phyloP scores from a whole-genome alignment of 257 asterid species.

The Nicotiana paniculata region DNA sequence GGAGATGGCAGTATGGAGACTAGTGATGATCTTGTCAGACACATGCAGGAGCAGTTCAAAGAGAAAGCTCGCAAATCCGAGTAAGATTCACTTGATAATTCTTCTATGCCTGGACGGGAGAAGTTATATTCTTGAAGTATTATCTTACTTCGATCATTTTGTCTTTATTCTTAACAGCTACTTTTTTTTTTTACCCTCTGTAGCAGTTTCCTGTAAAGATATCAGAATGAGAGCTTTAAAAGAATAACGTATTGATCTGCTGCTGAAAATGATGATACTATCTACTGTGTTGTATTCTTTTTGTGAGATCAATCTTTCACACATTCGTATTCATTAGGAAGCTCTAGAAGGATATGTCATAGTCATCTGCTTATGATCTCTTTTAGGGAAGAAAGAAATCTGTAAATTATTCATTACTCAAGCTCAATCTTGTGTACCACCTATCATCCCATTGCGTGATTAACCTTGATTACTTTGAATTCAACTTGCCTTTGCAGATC shows the following conservation, averaged over 20 bases:
- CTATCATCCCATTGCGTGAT: neutral
- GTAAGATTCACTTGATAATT: slow-evolving; percentile 46
- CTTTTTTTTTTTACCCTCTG: neutral
- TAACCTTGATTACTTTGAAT: neutral
- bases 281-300: neutral
- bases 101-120: slow-evolving; percentile 5
- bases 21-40: slow-evolving; percentile 86
- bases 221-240: neutral
- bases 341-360: neutral
- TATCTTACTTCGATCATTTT: neutral
- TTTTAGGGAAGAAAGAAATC: neutral
- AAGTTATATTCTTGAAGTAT: neutral
- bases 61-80: slow-evolving; percentile 99
- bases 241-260: neutral
- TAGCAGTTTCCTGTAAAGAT: neutral
- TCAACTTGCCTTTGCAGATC: slow-evolving; percentile 55
- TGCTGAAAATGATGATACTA: neutral
- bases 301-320: neutral
- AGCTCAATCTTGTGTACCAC: neutral
- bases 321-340: neutral
- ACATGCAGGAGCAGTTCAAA: slow-evolving; percentile 99
- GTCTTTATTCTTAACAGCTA: neutral
- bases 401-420: neutral
- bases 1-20: slow-evolving; percentile 84
- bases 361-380: neutral